Evolutionary conservation across 257 asterid genomes (phyloP).

Genomic region (Solanum megistacrolobum): DNA sequence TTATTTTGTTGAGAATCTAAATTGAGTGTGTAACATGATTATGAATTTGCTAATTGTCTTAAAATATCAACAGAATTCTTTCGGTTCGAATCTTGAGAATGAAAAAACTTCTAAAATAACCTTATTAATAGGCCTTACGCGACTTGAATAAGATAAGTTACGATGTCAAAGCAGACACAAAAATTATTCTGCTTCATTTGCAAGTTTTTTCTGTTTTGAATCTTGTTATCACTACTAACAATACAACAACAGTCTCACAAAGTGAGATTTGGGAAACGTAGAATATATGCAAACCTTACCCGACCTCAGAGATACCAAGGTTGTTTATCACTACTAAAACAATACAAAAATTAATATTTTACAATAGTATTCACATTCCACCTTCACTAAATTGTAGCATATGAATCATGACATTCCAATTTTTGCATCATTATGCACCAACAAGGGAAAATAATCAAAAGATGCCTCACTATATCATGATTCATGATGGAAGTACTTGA

Average conservation of each 20-base stretch:
- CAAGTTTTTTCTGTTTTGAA: neutral
- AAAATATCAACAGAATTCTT: neutral
- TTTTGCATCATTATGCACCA: neutral
- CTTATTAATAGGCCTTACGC: neutral
- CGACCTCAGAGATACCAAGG: rapidly evolving
- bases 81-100: neutral
- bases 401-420: neutral
- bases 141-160: neutral
- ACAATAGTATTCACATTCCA: neutral
- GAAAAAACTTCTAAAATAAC: no score
- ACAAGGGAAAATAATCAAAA: neutral
- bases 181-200: neutral
- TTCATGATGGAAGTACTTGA: neutral
- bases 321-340: neutral
- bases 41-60: neutral
- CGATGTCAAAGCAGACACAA: neutral
- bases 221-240: neutral
- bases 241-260: neutral
- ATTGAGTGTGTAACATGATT: neutral
- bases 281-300: neutral
- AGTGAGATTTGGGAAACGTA: neutral
- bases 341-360: neutral
- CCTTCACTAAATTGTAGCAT: neutral
- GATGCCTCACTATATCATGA: neutral
- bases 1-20: neutral